Conservation (phyloP, 2,329 filamentous ascomycete genomes). For the Colletotrichum incanum region DNA sequence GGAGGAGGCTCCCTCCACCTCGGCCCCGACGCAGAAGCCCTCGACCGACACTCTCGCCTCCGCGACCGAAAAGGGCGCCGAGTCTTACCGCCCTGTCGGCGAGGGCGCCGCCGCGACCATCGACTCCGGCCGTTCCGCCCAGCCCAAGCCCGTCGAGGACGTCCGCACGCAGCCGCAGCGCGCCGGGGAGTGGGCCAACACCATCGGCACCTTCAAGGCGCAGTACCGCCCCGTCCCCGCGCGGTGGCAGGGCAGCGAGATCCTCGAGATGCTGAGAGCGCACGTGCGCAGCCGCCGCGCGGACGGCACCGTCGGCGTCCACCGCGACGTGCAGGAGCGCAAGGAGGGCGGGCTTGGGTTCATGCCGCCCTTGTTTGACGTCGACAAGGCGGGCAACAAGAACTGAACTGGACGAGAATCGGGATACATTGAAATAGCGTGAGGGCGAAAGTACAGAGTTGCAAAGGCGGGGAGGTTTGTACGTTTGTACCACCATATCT, state of each 20-base stretch:
- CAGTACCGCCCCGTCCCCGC: conserved; percentile 91
- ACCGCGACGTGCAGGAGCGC: conserved; percentile 45
- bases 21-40: conserved; percentile 48
- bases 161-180: conserved; percentile 52
- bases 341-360: conserved; percentile 67
- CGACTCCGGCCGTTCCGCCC: conserved; percentile 45
- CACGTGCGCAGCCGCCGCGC: conserved; percentile 80
- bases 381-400: conserved; percentile 31
- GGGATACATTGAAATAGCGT: background rate
- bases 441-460: background rate
- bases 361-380: conserved; percentile 64
- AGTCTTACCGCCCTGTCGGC: conserved; percentile 29
- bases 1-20: conserved; percentile 71
- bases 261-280: conserved; percentile 81
- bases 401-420: conserved; percentile 1
- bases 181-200: conserved; percentile 94
- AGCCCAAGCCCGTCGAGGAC: conserved; percentile 45
- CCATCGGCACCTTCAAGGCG: conserved; percentile 92
- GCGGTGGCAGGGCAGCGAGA: conserved; percentile 88
- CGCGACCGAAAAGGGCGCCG: conserved; percentile 46
- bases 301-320: conserved; percentile 53
- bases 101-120: conserved; percentile 37
- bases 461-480: background rate
- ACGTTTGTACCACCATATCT: conserved; percentile 12
- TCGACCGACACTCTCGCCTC: conserved; percentile 8